Percentiles rank a stretch among this genome's conserved stretches.
Evolutionary conservation across 345 rosid species (phyloP).

Genomic region (Hirschfeldia incana): DNA sequence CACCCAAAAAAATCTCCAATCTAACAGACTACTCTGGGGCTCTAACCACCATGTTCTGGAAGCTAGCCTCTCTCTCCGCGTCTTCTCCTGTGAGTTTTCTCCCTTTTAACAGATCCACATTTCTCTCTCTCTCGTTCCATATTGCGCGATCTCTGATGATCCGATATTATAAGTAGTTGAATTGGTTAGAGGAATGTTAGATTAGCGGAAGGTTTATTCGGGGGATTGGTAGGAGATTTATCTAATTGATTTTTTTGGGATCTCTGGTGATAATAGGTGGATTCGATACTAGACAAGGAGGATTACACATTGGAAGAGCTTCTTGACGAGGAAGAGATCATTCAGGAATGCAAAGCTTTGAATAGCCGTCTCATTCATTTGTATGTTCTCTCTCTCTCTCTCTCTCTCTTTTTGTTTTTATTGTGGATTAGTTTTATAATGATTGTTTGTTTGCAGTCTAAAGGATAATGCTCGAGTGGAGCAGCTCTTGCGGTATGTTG

Average conservation of each 20-base stretch:
- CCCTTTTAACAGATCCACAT: not conserved
- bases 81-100: constrained; percentile 78
- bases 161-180: not conserved
- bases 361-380: constrained; percentile 90
- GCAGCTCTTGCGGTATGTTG: constrained; percentile 66
- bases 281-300: constrained; percentile 82
- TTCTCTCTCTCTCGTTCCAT: not conserved
- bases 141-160: not conserved
- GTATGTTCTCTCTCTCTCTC: constrained; percentile 39
- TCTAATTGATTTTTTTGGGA: not conserved
- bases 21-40: not conserved
- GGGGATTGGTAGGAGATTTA: not conserved
- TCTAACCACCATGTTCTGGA: constrained; percentile 85
- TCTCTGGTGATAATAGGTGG: constrained; percentile 51
- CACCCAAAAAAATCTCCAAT: constrained; percentile 9
- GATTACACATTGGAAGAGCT: constrained; percentile 88
- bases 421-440: constrained; percentile 4
- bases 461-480: constrained; percentile 84
- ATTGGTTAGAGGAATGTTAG: not conserved
- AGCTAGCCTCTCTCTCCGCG: constrained; percentile 76
- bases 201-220: not conserved
- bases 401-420: not conserved
- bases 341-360: constrained; percentile 97
- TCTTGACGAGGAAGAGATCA: constrained; percentile 95
- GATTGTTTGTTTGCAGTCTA: constrained; percentile 48